Base-by-base conservation (phyloP, 2,329 filamentous ascomycete genomes). In the Cladosporium sp. region DNA sequence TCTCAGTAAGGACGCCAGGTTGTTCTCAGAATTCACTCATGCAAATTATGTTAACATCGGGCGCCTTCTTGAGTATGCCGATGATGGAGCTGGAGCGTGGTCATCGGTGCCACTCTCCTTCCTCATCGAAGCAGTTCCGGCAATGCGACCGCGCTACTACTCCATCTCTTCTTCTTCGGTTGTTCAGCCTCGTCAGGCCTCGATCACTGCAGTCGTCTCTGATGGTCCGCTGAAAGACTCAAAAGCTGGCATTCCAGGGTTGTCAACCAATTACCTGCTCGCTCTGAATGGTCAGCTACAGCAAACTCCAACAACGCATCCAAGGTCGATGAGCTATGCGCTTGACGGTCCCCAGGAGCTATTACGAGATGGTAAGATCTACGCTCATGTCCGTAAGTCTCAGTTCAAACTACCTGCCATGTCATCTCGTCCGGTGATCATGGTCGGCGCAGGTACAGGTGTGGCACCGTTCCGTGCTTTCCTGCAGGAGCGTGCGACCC, bases 61-160 rank as follows among this genome's bases (percentile, higher is more conserved):
- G 6, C 86, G 90, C 58, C 75, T 92, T 1, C 78, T 92, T 0
- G 84, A 89, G 65, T 76, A 79, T 10, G 85, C 83, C 65, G 76
- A 54, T 17, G 25, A 22, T 44, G 13, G 19, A n/a, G 25, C 39
- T 24, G 51, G 51, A 22, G 39, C 80, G 0, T 72, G 77, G 1
- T 75, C 87, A 24, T 71, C 80, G 2, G 71, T 92, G 0, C 79
- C 87, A 78, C 91, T 49, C 22, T 79, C 79, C 2, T 73, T 81
- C n/a, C 91, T 64, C 25, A 20, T 67, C 24, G 64, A 65, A 39
- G 61, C 52, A 24, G 58, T 68, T 5, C 61, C 61, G 5, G 59
- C 66, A 4, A 60, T 67, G 60, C 63, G 62, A 13, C 50, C 61
- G 10, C 63, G 65, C 12, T 62, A 65, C 48, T 67, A 67, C 58